Percentiles rank a stretch among this genome's conserved stretches.
These are phyloP conservation scores for Pyrenophora seminiperda DNA, from an alignment of 2,329 filamentous ascomycete species.

Conservation along the genomic window DNA sequence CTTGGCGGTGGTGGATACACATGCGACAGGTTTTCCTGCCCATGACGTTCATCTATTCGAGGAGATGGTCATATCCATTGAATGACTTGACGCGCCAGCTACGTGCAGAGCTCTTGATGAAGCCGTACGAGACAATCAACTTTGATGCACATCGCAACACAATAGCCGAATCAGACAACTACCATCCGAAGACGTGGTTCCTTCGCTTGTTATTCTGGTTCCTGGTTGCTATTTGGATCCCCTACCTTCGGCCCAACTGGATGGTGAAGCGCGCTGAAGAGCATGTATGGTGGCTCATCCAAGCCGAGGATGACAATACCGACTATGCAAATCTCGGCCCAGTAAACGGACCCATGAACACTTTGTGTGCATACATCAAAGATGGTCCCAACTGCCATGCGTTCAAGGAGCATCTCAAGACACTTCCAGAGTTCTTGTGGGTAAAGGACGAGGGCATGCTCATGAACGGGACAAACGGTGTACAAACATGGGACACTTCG, in stretches of 20 bases:
- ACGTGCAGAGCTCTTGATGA: conserved; percentile 79
- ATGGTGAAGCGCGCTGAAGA: conserved; percentile 75
- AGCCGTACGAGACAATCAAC: conserved; percentile 77
- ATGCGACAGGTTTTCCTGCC: conserved; percentile 95
- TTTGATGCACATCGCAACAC: conserved; percentile 81
- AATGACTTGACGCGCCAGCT: conserved; percentile 75
- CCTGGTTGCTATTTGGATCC: conserved; percentile 78
- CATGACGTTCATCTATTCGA: conserved; percentile 90
- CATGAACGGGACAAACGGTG: conserved; percentile 95
- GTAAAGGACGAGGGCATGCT: conserved; percentile 91
- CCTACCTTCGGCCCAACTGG: conserved; percentile 70
- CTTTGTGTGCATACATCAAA: conserved; percentile 81
- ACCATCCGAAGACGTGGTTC: conserved; percentile 87
- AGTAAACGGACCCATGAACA: conserved; percentile 89
- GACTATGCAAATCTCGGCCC: conserved; percentile 85
- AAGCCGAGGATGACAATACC: conserved; percentile 92
- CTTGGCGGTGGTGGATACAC: conserved; percentile 98
- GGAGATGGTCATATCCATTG: conserved; percentile 75
- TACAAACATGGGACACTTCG: conserved; percentile 95
- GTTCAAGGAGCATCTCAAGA: conserved; percentile 77
- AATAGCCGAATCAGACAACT: conserved; percentile 81
- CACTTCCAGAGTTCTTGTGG: conserved; percentile 87
- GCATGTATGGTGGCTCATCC: conserved; percentile 80
- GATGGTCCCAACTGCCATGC: conserved; percentile 77
- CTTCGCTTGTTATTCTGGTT: conserved; percentile 80